phyloP scores from a whole-genome alignment of 768 basidiomycete genomes.

The Leccinellum albellum region DNA sequence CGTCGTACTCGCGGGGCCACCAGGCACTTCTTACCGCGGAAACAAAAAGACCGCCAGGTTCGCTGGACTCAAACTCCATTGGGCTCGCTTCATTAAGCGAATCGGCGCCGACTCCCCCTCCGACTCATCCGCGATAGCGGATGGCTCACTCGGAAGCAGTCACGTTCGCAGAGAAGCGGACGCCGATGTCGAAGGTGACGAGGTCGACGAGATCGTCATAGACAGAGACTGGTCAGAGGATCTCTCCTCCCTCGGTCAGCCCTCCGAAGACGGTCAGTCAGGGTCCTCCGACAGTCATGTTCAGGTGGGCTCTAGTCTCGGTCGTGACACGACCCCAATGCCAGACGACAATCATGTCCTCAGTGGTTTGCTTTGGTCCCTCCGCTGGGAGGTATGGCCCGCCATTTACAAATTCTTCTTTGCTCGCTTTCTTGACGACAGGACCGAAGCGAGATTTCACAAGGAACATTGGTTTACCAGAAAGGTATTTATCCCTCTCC shows the following conservation, averaged over 20 bases:
- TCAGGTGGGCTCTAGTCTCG: slow-evolving; percentile 34
- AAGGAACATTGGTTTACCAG: slow-evolving; percentile 73
- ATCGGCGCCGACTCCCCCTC: slow-evolving; percentile 58
- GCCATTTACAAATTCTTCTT: slow-evolving; percentile 54
- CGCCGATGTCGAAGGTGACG: slow-evolving; percentile 31
- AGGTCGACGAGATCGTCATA: slow-evolving; percentile 72
- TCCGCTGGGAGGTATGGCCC: slow-evolving; percentile 62
- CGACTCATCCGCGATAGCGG: slow-evolving; percentile 49
- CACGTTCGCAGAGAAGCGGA: slow-evolving; percentile 31
- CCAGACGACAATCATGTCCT: slow-evolving; percentile 35
- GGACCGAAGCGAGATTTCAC: slow-evolving; percentile 47
- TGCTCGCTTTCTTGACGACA: slow-evolving; percentile 57
- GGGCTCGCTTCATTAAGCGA: slow-evolving; percentile 50
- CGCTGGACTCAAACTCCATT: slow-evolving; percentile 38
- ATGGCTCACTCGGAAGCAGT: slow-evolving; percentile 42
- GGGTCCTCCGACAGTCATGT: slow-evolving; percentile 46
- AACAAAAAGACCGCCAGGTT: slow-evolving; percentile 40
- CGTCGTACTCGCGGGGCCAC: slow-evolving; percentile 31
- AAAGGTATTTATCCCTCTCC: slow-evolving; percentile 37
- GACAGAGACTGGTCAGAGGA: slow-evolving; percentile 67
- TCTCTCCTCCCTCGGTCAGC: slow-evolving; percentile 48
- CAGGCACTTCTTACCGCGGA: slow-evolving; percentile 24
- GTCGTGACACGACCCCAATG: slow-evolving; percentile 32
- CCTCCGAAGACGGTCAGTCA: slow-evolving; percentile 49
- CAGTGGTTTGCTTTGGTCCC: slow-evolving; percentile 34